Conservation (phyloP, 257 asterid species). For the Solanum rostratum region DNA sequence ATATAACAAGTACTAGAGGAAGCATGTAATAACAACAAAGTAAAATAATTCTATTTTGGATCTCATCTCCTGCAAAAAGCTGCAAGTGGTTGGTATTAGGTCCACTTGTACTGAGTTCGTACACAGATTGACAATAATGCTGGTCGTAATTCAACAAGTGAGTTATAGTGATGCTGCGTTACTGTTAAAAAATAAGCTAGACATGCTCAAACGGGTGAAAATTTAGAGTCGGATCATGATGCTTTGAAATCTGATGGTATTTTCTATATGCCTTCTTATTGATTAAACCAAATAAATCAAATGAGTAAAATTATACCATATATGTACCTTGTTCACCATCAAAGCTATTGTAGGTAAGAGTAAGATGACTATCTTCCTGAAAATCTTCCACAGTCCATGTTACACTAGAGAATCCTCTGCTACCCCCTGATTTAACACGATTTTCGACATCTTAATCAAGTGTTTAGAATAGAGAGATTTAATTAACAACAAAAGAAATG, state of each 20-base stretch:
- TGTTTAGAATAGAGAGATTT: neutral
- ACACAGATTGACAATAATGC: no score
- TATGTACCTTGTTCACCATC: conserved; percentile 78
- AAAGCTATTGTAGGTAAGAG: conserved; percentile 45
- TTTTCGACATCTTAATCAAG: neutral
- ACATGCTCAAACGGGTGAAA: neutral
- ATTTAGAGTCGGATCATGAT: neutral
- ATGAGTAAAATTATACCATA: neutral
- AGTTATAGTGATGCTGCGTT: neutral
- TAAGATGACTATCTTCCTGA: conserved; percentile 33
- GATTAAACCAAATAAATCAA: neutral
- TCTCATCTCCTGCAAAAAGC: neutral
- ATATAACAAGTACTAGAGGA: neutral
- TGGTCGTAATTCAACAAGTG: no score
- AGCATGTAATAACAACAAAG: neutral
- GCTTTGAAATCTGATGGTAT: no score
- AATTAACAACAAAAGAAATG: neutral
- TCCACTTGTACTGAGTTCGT: no score
- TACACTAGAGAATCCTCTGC: conserved; percentile 44
- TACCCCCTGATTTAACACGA: conserved; percentile 42
- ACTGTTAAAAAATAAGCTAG: neutral
- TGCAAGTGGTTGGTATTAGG: no score
- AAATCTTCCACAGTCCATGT: conserved; percentile 40
- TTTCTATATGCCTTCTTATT: no score
- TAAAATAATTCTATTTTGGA: neutral